These are phyloP conservation scores for Eruca vesicaria DNA, from an alignment of 441 rosid genomes.

Conservation along the genomic window DNA sequence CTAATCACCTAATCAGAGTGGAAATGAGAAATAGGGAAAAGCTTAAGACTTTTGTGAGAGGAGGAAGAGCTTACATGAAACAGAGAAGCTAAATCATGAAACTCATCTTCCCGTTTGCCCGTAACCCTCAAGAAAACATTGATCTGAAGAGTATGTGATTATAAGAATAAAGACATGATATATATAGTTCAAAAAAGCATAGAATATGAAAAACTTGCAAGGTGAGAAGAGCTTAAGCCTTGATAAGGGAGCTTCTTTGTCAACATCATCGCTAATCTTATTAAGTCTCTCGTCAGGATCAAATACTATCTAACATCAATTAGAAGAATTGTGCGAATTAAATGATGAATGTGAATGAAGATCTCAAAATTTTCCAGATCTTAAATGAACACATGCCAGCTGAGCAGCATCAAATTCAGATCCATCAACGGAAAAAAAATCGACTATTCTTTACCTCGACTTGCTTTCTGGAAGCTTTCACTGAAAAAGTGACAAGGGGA, in stretches of 20 bases:
- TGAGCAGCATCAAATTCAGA: not conserved
- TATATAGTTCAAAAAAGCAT: not conserved
- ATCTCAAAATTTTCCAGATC: not conserved
- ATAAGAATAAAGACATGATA: not conserved
- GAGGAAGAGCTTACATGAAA: conserved; percentile 66
- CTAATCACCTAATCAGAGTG: conserved; percentile 62
- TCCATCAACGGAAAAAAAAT: not conserved
- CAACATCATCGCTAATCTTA: conserved; percentile 74
- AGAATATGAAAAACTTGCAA: conserved; percentile 52
- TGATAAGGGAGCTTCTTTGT: conserved; percentile 82
- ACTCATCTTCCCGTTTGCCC: conserved; percentile 80
- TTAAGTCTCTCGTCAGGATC: conserved; percentile 80
- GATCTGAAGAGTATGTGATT: conserved; percentile 43
- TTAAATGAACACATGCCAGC: not conserved
- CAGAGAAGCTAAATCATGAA: conserved; percentile 91
- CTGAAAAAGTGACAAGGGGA: conserved; percentile 34
- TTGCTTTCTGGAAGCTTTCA: conserved; percentile 56
- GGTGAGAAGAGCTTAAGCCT: conserved; percentile 93
- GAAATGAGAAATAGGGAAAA: not conserved
- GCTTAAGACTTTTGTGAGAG: not conserved
- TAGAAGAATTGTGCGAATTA: not conserved
- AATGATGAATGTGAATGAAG: not conserved
- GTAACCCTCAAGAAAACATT: conserved; percentile 95
- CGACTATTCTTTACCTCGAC: conserved; percentile 47
- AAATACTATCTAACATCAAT: conserved; percentile 56